Percentiles rank a stretch among this genome's conserved stretches.
phyloP scores from a whole-genome alignment of 2,329 filamentous ascomycete genomes.

The Stachybotrys elegans region DNA sequence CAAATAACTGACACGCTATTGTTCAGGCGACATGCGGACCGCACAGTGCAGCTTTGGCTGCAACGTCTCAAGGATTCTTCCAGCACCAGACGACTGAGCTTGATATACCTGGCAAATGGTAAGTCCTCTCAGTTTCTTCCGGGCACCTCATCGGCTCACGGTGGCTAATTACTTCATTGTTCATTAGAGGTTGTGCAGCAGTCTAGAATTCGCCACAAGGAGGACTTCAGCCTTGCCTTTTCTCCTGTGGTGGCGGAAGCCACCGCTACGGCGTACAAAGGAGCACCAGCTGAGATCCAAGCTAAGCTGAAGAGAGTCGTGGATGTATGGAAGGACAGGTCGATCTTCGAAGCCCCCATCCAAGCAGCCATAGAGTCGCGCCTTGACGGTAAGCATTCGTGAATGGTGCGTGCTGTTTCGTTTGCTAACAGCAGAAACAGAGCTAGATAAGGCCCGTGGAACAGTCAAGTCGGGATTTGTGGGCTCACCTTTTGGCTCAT shows the following conservation, averaged over 20 bases:
- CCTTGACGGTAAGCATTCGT: conserved; percentile 60
- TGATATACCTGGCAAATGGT: conserved; percentile 96
- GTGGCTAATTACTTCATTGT: background rate
- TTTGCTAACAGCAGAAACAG: conserved; percentile 29
- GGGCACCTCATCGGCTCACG: background rate
- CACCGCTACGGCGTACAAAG: conserved; percentile 85
- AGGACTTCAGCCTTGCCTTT: conserved; percentile 89
- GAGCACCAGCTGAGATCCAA: conserved; percentile 79
- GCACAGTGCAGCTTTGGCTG: conserved; percentile 88
- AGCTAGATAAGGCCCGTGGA: conserved; percentile 57
- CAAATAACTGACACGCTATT: conserved; percentile 5
- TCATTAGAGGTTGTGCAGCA: conserved; percentile 91
- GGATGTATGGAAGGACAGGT: conserved; percentile 86
- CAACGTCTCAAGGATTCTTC: conserved; percentile 83
- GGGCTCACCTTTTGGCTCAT: conserved; percentile 56
- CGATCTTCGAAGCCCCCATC: conserved; percentile 77
- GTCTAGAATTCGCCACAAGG: conserved; percentile 85
- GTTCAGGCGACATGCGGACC: conserved; percentile 79
- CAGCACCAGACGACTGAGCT: conserved; percentile 77
- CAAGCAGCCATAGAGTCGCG: conserved; percentile 75
- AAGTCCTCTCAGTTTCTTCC: conserved; percentile 22
- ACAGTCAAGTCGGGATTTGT: conserved; percentile 45
- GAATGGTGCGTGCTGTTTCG: background rate
- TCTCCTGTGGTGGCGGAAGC: conserved; percentile 89
- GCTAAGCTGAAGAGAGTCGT: conserved; percentile 82